Evolutionary conservation across 768 basidiomycete genomes (phyloP).

Genomic region (Cystobasidium onofrii): DNA sequence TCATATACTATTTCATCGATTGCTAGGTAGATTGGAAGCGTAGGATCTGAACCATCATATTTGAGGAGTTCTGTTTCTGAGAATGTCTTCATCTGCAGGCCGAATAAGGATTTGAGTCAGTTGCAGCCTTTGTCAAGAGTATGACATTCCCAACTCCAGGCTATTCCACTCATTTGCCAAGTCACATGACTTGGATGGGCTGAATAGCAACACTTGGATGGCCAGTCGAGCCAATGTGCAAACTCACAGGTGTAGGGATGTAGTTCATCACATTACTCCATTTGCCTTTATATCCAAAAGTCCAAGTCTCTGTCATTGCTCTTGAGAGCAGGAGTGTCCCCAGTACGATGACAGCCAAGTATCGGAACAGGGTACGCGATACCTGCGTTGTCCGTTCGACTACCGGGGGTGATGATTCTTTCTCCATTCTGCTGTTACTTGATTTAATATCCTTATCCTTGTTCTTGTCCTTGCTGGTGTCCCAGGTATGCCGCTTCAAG

Average conservation of each 20-base stretch:
- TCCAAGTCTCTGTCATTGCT: constrained; percentile 23
- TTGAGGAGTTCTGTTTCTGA: constrained; percentile 61
- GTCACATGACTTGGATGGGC: background rate
- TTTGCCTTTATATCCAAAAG: constrained; percentile 19
- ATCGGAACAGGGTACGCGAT: constrained; percentile 2
- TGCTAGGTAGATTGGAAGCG: constrained; percentile 72
- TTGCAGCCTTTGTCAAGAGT: background rate
- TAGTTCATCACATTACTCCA: constrained; percentile 5
- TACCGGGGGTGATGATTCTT: constrained; percentile 2
- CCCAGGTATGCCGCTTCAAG: constrained; percentile 27
- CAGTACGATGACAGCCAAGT: constrained; percentile 9
- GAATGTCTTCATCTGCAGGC: constrained; percentile 48
- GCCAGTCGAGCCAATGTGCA: no score
- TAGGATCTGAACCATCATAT: constrained; percentile 63
- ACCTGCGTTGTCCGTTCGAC: constrained; percentile 13
- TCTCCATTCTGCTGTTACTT: background rate
- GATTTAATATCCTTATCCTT: no score
- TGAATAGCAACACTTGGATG: no score
- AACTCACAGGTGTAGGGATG: constrained; percentile 6
- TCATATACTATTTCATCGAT: constrained; percentile 91
- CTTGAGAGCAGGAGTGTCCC: constrained; percentile 16
- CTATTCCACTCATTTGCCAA: background rate
- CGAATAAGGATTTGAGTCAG: no score
- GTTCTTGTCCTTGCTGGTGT: background rate
- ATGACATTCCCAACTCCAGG: no score